phyloP scores from a whole-genome alignment of 257 asterid species.

The Solanum ahanhuiri region DNA sequence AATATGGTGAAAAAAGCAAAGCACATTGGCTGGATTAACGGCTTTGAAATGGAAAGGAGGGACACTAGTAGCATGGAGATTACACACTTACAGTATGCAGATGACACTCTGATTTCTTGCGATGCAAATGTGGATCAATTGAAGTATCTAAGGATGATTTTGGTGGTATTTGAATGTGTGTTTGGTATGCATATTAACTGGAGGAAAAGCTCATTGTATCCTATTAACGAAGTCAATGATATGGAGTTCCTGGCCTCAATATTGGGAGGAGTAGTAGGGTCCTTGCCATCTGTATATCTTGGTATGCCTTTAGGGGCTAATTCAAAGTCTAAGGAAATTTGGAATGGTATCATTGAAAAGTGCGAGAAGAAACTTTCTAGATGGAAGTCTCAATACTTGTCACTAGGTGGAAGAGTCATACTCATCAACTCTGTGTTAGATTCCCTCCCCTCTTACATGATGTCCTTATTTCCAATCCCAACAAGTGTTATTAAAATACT shows the following conservation, averaged over 20 bases:
- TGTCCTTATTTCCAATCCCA: neutral
- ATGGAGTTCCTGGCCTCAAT: neutral
- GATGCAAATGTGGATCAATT: neutral
- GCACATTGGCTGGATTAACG: neutral
- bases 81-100: neutral
- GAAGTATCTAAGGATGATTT: neutral
- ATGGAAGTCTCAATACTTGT: neutral
- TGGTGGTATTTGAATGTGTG: neutral
- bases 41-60: neutral
- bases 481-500: neutral
- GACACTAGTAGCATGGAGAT: neutral
- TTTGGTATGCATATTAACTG: neutral
- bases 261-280: neutral
- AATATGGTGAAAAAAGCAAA: neutral
- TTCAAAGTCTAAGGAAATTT: neutral
- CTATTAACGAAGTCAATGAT: neutral
- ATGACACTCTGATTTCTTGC: neutral
- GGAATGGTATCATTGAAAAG: neutral
- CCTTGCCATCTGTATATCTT: neutral
- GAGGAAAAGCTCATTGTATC: neutral
- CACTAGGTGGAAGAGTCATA: neutral
- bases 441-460: neutral
- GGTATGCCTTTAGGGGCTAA: neutral
- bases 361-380: neutral
- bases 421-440: neutral